Evolutionary conservation across 768 basidiomycete species (phyloP).

Genomic region (Kwoniella europaea): DNA sequence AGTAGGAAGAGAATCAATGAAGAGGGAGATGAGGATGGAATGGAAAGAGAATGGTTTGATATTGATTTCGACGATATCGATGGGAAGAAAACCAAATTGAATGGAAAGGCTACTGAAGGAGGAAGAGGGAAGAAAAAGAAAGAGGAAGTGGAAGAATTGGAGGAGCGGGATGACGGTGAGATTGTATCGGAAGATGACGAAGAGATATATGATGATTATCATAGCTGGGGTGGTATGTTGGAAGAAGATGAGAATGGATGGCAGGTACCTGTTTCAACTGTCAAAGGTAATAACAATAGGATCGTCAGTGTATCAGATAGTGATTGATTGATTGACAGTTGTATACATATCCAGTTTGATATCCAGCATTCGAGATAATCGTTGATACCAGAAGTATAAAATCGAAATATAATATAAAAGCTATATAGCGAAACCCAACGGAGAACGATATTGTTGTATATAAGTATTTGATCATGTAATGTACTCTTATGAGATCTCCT

Average conservation of each 20-base stretch:
- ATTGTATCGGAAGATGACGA: background rate
- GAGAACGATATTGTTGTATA: background rate
- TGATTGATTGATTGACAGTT: background rate
- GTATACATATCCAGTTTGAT: background rate
- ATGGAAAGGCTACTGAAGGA: background rate
- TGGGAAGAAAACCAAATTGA: background rate
- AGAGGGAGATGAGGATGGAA: background rate
- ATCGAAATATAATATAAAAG: background rate
- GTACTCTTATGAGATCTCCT: background rate
- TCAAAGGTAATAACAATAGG: background rate
- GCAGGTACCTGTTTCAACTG: background rate
- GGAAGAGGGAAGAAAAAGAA: background rate
- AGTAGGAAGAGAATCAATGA: background rate
- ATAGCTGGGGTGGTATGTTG: background rate
- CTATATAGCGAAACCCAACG: background rate
- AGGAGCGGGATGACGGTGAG: background rate
- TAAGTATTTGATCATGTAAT: background rate
- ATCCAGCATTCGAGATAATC: background rate
- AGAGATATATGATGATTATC: background rate
- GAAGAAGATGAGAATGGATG: background rate
- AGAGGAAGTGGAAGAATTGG: background rate
- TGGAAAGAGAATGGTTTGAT: slow-evolving; percentile 12
- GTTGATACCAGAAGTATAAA: background rate
- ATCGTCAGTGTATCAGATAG: slow-evolving; percentile 4
- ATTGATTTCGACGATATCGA: background rate